Evolutionary conservation across 176 grass and related monocot genomes (phyloP).

Genomic region (Alopecurus myosuroides): DNA sequence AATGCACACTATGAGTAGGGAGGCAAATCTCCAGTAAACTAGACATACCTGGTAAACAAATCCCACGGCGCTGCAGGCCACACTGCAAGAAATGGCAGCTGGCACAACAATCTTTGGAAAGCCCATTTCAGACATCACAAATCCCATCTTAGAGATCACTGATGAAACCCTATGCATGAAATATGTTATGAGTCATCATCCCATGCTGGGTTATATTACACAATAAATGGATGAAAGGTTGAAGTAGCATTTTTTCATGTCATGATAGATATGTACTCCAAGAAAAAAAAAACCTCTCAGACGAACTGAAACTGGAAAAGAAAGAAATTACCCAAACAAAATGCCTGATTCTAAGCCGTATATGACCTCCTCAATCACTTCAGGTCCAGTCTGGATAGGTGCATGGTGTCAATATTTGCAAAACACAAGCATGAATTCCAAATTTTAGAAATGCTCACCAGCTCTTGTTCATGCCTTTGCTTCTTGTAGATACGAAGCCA

Average conservation of each 20-base stretch:
- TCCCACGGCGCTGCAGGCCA: constrained; percentile 80
- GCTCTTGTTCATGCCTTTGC: constrained; percentile 79
- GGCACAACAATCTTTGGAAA: constrained; percentile 85
- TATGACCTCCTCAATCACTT: constrained; percentile 95
- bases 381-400: constrained; percentile 61
- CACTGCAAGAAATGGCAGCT: constrained; percentile 72
- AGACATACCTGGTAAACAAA: constrained; percentile 90
- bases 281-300: background rate
- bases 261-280: background rate
- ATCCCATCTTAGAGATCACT: constrained; percentile 98
- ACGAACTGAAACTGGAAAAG: background rate
- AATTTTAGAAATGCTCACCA: constrained; percentile 47
- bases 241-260: background rate
- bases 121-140: constrained; percentile 84
- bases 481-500: constrained; percentile 96
- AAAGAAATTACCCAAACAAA: constrained; percentile 80
- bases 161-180: constrained; percentile 75
- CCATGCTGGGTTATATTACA: background rate
- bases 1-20: background rate
- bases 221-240: background rate
- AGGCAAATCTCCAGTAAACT: constrained; percentile 15
- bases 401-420: constrained; percentile 27
- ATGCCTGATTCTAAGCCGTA: constrained; percentile 92
- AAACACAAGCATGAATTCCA: constrained; percentile 3
- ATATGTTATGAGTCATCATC: constrained; percentile 8